Base-by-base conservation (phyloP, 805 yeast species). In the Wickerhamiella nectarea region DNA sequence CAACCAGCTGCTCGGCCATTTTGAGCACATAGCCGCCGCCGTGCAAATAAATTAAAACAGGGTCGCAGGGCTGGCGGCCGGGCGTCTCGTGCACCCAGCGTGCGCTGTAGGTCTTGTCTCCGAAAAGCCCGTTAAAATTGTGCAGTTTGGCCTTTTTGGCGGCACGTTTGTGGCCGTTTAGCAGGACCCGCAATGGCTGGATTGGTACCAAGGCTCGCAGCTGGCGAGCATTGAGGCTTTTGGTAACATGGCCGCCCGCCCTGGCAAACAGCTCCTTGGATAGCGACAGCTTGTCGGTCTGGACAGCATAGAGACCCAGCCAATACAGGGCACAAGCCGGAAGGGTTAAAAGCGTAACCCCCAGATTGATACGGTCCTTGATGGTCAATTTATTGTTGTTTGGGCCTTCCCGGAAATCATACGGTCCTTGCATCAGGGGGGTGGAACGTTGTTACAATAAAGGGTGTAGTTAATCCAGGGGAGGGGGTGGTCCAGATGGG, bases 1-100 rank as follows among this genome's bases (percentile, higher is more conserved):
- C 26, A 8, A 54, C 21, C 31, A 51, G 57, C 12, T 49, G 52
- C 11, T 29, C 15, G 18, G 50, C 47, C 15, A 46, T 20, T 25
- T 54, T 52, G 25, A 54, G 31, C 5, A 49, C 53, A 40, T 50
- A 56, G 3, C 57, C 55, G 9, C 59, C 59, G 12, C 59, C 59
- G 31, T 56, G 59, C 38, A 51, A 21, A 42, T 53, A 56, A 5
- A 55, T 34, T 3, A 56, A 21, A 8, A 56, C 58, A 3, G 58
- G 58, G 36, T 54, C 59, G 15, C 43, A 36, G 3, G 48, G 50
- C 1, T 24, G 29, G 4, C 59, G 50, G 39, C 46, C 45, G 6
- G 52, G 51, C 6, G 38, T 45, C 38, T 56, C 58, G 34, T 46
- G 47, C 2, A 56, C 40, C 58, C 58, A 56, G 14, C 46, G 34